Base-by-base conservation (phyloP, 2,329 filamentous ascomycete species). In the Cyanodermella asteris region DNA sequence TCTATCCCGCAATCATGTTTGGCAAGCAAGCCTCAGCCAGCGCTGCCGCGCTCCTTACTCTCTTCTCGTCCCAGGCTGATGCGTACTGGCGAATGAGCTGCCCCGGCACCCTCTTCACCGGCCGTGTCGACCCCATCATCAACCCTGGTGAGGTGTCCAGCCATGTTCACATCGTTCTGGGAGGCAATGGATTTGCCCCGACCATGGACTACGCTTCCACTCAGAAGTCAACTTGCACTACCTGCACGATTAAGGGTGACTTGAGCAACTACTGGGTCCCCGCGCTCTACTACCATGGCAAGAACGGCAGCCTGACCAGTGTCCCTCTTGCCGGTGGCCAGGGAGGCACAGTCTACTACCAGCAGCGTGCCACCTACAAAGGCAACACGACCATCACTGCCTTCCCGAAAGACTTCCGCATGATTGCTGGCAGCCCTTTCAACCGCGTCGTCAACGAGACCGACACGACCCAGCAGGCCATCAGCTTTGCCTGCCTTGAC, bases 191-290 rank as follows among this genome's bases (percentile, higher is more conserved):
- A 36, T 81, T 81, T 38, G 54, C 59, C 33, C 51, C 65, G 34
- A 56, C 47, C 26, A 67, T 72, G 41, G 65, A 58, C 20, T 74
- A 67, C 37, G 53, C 64, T 28, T 53, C 61, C 22, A 56, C 75
- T 15, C 48, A 53, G 31, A 43, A 56, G 28, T 76, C 72, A 16
- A 57, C 61, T 14, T 84, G 76, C 56, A 74, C 67, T 24, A 76
- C 70, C 17, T 72, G 75, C 43, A 58, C 60, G 31, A 56, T 76
- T 41, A 65, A 59, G 37, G 64, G 63, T 27, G 74, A 81, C 48
- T 56, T 66, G 42, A 73, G 64, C 36, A 72, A 72, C 46, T 82
- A 84, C 55, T 82, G 76, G 76, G 67, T 70, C 28, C 74, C 76
- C 2, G 55, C 56, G 15, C 50, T 82, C 3, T 81, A 70, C 49